Conservation (phyloP, 1,284 basidiomycete genomes). For the Papiliotrema nemorosa region DNA sequence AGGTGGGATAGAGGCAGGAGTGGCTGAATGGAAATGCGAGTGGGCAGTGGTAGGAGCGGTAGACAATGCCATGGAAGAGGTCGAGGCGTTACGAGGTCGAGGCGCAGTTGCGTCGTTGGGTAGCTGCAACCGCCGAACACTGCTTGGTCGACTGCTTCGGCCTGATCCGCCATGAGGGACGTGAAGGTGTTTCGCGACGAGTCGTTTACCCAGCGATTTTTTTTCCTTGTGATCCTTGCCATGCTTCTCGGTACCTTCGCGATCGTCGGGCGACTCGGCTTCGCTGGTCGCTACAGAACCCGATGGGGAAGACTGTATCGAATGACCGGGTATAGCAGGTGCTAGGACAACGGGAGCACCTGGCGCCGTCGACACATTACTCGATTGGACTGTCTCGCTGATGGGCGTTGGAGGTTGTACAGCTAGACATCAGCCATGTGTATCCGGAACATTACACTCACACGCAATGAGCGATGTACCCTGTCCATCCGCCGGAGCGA, state of each 20-base stretch:
- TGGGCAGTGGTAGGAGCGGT: conserved; percentile 74
- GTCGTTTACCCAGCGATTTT: neutral
- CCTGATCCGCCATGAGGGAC: conserved; percentile 20
- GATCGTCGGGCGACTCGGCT: neutral
- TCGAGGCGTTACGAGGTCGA: conserved; percentile 19
- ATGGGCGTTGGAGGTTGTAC: conserved; percentile 5
- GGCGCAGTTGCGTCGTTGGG: neutral
- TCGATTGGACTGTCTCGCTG: neutral
- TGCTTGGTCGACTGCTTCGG: conserved; percentile 12
- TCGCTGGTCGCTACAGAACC: neutral
- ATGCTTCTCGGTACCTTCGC: neutral
- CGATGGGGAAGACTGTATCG: neutral
- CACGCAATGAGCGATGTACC: neutral
- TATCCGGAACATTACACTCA: neutral
- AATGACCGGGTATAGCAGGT: neutral
- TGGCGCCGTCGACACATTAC: neutral
- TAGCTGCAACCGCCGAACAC: conserved; percentile 10
- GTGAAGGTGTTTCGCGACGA: conserved; percentile 42
- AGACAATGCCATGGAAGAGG: conserved; percentile 25
- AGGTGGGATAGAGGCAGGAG: conserved; percentile 3
- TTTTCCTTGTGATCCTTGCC: neutral
- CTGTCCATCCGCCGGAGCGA: neutral
- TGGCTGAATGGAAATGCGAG: conserved; percentile 56
- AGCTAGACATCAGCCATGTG: neutral
- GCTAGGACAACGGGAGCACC: neutral